Evolutionary conservation across 768 basidiomycete species (phyloP).

Genomic region (Lactarius sp.): DNA sequence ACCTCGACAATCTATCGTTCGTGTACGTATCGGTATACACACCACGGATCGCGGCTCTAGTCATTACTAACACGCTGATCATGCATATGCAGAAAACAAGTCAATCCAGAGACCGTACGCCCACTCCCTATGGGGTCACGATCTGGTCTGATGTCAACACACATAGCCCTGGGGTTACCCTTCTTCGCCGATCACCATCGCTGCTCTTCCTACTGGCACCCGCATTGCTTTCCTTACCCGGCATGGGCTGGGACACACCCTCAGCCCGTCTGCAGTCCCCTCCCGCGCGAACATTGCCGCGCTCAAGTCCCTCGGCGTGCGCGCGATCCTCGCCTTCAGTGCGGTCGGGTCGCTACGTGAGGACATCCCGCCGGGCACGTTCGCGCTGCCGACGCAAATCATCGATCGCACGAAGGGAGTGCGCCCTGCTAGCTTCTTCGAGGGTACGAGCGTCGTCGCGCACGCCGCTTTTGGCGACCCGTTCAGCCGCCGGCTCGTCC

Average conservation of each 20-base stretch:
- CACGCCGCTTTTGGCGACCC: conserved; percentile 95
- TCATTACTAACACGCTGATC: not conserved
- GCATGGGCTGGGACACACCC: conserved; percentile 77
- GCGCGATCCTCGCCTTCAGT: conserved; percentile 87
- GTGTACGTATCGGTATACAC: conserved; percentile 51
- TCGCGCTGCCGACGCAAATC: conserved; percentile 84
- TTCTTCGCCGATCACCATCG: conserved; percentile 89
- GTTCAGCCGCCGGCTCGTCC: conserved; percentile 60
- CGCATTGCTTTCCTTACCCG: conserved; percentile 87
- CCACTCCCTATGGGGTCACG: not conserved
- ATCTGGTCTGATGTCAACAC: not conserved
- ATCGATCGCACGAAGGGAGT: conserved; percentile 96
- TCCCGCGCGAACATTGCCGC: conserved; percentile 92
- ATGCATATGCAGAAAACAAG: conserved; percentile 50
- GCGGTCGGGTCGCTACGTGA: conserved; percentile 94
- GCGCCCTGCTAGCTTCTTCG: conserved; percentile 85
- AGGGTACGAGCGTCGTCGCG: conserved; percentile 74
- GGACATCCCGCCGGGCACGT: conserved; percentile 86
- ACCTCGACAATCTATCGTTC: conserved; percentile 84
- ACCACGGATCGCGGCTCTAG: not conserved
- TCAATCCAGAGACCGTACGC: conserved; percentile 78
- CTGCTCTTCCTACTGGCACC: conserved; percentile 74
- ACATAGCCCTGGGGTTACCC: conserved; percentile 89
- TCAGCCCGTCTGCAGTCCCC: conserved; percentile 78
- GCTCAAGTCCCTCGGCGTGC: conserved; percentile 85